These are phyloP conservation scores for Mortierella sp. DNA, from an alignment of 371 early-diverging fungal species.

Conservation along the genomic window DNA sequence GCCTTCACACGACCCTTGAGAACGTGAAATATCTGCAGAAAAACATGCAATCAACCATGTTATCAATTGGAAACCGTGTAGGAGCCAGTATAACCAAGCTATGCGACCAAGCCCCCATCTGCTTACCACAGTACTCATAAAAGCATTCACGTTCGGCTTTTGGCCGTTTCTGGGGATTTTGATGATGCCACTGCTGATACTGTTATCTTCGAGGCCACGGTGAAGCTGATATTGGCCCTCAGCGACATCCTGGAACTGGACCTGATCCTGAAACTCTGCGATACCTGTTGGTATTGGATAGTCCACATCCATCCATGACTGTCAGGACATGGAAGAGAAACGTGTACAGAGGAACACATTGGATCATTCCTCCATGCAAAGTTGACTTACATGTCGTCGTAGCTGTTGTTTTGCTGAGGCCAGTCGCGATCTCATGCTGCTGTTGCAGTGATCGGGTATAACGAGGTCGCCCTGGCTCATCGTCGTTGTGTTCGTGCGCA, in stretches of 20 bases:
- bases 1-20: conserved; percentile 17
- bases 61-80: background rate
- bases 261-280: conserved; percentile 2
- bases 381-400: too few species aligned
- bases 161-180: conserved; percentile 10
- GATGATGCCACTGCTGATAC: conserved; percentile 23
- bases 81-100: too few species aligned
- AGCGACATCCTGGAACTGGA: conserved; percentile 6
- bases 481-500: too few species aligned
- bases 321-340: background rate
- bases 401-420: too few species aligned
- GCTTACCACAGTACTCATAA: conserved; percentile 14
- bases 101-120: too few species aligned
- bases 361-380: too few species aligned
- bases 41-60: background rate
- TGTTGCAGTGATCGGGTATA: too few species aligned
- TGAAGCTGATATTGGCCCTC: conserved; percentile 18
- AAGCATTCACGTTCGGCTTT: conserved; percentile 23
- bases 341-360: too few species aligned
- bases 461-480: too few species aligned
- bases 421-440: too few species aligned
- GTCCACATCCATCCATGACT: background rate
- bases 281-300: background rate
- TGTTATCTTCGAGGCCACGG: conserved; percentile 25
- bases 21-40: conserved; percentile 12